Evolutionary conservation across 202 grass and related monocot genomes (phyloP).

Genomic region (Eragrostis tef): DNA sequence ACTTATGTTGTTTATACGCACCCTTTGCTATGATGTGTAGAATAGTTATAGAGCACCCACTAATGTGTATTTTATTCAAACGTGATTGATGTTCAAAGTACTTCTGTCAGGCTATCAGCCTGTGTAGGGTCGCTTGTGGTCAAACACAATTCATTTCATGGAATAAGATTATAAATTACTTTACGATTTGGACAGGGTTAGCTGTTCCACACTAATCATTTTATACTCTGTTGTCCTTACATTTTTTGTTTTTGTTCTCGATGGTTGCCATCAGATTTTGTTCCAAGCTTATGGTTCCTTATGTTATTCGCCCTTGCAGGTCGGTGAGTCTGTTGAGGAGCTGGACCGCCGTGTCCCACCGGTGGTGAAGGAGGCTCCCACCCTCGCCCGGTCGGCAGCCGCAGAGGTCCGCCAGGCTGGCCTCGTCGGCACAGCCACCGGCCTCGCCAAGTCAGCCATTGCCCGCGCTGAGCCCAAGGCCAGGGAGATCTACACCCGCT

Average conservation of each 20-base stretch:
- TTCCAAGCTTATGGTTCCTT: neutral
- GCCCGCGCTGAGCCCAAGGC: conserved; percentile 62
- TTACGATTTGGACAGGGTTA: neutral
- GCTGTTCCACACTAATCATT: neutral
- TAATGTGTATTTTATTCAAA: neutral
- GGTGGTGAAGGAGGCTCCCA: conserved; percentile 72
- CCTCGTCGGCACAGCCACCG: conserved; percentile 67
- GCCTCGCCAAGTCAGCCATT: conserved; percentile 64
- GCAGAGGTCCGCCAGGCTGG: conserved; percentile 64
- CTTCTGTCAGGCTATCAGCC: neutral
- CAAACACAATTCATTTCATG: too few species aligned
- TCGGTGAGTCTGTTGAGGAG: conserved; percentile 66
- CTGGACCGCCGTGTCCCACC: conserved; percentile 67
- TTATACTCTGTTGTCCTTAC: neutral
- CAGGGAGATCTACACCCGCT: conserved; percentile 68
- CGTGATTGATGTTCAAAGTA: neutral
- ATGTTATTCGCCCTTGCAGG: conserved; percentile 31
- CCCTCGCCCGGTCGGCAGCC: conserved; percentile 56
- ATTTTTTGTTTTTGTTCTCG: neutral
- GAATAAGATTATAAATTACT: neutral
- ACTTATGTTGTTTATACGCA: neutral
- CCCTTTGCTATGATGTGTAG: neutral
- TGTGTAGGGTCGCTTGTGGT: neutral
- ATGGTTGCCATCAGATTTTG: neutral
- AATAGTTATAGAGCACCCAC: neutral